phyloP scores from a whole-genome alignment of 2,329 filamentous ascomycete genomes.

The Aureobasidium melanogenum region DNA sequence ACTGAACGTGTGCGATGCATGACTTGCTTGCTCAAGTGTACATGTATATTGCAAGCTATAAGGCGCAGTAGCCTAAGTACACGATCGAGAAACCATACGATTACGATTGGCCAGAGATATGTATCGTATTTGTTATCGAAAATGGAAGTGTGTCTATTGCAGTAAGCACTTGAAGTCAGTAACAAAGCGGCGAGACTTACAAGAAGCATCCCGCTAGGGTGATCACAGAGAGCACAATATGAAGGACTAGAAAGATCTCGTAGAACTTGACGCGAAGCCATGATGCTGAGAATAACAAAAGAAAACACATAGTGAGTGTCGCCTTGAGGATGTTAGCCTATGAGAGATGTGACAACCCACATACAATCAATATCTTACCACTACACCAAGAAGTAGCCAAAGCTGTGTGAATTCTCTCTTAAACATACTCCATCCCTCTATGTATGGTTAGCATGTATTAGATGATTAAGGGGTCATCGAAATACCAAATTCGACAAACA shows the following conservation, averaged over 20 bases:
- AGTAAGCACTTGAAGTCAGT: constrained; percentile 15
- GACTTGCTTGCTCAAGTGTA: constrained; percentile 18
- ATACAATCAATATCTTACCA: not conserved
- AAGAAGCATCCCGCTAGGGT: constrained; percentile 44
- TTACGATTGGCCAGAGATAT: constrained; percentile 42
- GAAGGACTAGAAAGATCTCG: constrained; percentile 41
- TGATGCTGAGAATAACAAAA: constrained; percentile 42
- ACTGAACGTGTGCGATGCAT: constrained; percentile 20
- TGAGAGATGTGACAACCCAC: too few relatives aligned
- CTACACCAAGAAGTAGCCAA: constrained; percentile 1
- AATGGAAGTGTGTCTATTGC: constrained; percentile 42
- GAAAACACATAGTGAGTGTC: constrained; percentile 35
- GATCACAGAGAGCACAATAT: constrained; percentile 45
- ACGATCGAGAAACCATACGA: constrained; percentile 45
- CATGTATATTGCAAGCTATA: constrained; percentile 35
- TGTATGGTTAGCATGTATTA: not conserved
- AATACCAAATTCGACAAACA: not conserved
- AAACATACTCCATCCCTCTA: not conserved
- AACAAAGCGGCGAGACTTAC: constrained; percentile 30
- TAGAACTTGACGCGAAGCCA: constrained; percentile 46
- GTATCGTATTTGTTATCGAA: constrained; percentile 41
- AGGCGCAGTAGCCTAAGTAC: constrained; percentile 37
- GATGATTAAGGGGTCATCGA: constrained; percentile 22
- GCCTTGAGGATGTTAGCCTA: constrained; percentile 16
- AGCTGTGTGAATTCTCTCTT: not conserved